Evolutionary conservation across 176 grass and related monocot species (phyloP), one percentile per base, ranked within the genome.

Genomic region (Juncus inflexus): DNA sequence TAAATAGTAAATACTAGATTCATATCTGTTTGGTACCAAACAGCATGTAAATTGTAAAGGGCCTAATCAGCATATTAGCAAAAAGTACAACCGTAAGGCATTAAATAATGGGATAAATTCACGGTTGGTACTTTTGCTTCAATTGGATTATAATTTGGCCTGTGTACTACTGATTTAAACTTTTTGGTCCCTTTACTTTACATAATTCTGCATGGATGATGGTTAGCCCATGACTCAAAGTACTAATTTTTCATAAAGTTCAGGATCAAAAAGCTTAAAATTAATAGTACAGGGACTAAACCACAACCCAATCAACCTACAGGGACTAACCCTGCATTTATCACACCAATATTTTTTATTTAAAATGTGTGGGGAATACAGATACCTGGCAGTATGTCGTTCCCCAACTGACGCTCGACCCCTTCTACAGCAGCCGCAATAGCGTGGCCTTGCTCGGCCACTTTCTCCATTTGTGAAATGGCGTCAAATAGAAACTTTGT

Each of bases 401-500:
- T 78, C 70, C 77, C 76, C 79, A 75, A 78, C 41, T 96, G 81
- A 15, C 36, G 66, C 45, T 91, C 79, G 15, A 88, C 82, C 35
- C 70, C 82, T 78, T 88, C 79, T 52, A 96, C 86, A 74, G 82
- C 91, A 56, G 87, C 76, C 3, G 91, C 82, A 53, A 91, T 81
- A 14, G 79, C 82, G 55, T 80, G 84, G 15, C 87, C 87, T 79
- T 88, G 81, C 54, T 90, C 91, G 6, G 84, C 91, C 68, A 85
- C 82, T 53, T 81, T 88, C 50, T 96, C 91, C 87, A 96, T 91
- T 86, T 78, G 90, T 55, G 84, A 78, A 65, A 96, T 91, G 15
- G 87, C 82, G 15, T 91, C 91, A 14, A 79, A 88, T 45, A 96
- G 77, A 65, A 86, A 90, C 65, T 88, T 96, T 0, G 70, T 90